Evolutionary conservation across 805 yeast species (phyloP), one percentile per base, ranked within the genome.

Genomic region (Aciculoconidium aculeatum): DNA sequence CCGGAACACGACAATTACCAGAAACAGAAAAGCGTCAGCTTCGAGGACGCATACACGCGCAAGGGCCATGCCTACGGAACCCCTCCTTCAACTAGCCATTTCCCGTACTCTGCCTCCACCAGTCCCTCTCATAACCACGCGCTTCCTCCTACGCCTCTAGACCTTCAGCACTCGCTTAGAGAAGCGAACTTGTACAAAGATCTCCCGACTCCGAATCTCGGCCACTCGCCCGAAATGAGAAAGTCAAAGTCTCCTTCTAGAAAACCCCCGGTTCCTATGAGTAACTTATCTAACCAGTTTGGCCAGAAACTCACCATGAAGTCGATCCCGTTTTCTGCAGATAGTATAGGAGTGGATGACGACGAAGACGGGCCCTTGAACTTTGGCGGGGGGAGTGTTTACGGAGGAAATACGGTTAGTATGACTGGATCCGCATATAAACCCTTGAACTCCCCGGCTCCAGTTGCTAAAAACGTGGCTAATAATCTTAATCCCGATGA

Each of bases 401-500:
- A n/a, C n/a, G n/a, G n/a, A n/a, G n/a, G n/a, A n/a, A n/a, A n/a
- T n/a, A n/a, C n/a, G n/a, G n/a, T n/a, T n/a, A n/a, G n/a, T n/a
- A n/a, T n/a, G n/a, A n/a, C n/a, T n/a, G n/a, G n/a, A n/a, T n/a
- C n/a, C n/a, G n/a, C n/a, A n/a, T n/a, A n/a, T n/a, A n/a, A n/a
- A n/a, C n/a, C n/a, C n/a, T n/a, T n/a, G n/a, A n/a, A n/a, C n/a
- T n/a, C n/a, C n/a, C n/a, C n/a, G n/a, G n/a, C n/a, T n/a, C n/a
- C n/a, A n/a, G n/a, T n/a, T n/a, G n/a, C 36, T 13, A 35, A 41
- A n/a, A 36, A 44, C 27, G 49, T 45, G 11, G 47, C 55, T 11
- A 52, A 49, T 19, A 86, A 69, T 26, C 87, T 88, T 49, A 92
- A 88, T 1, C 97, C 98, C 24, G 88, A 66, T 45, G 88, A 94